Conservation (phyloP, 1,284 basidiomycete species). For the Sanguinoderma infundibulare region DNA sequence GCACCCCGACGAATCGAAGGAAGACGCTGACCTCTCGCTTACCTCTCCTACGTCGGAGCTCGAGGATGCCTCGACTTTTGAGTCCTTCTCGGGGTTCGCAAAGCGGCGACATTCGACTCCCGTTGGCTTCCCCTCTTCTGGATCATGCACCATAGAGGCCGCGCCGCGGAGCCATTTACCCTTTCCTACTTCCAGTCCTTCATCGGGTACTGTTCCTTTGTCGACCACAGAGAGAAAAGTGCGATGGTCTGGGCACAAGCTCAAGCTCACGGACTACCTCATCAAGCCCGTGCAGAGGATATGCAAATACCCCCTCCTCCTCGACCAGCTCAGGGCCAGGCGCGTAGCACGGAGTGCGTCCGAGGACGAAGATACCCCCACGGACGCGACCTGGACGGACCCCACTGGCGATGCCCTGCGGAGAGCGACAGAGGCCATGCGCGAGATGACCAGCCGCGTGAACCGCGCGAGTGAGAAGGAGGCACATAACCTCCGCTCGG, state of each 20-base stretch:
- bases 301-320: constrained; percentile 89
- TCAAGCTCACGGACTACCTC: constrained; percentile 80
- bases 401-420: constrained; percentile 1
- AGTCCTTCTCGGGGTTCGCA: constrained; percentile 8
- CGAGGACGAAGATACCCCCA: not conserved
- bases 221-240: constrained; percentile 13
- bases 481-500: constrained; percentile 63
- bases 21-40: constrained; percentile 7
- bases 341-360: constrained; percentile 36
- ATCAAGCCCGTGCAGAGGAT: constrained; percentile 91
- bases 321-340: constrained; percentile 67
- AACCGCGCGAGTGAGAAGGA: constrained; percentile 57
- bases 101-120: constrained; percentile 30
- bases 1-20: constrained; percentile 7
- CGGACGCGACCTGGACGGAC: not conserved
- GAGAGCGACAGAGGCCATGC: constrained; percentile 62
- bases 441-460: constrained; percentile 57
- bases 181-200: constrained; percentile 10
- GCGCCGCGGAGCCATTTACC: constrained; percentile 9
- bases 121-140: constrained; percentile 9
- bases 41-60: constrained; percentile 11
- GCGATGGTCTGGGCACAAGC: constrained; percentile 39
- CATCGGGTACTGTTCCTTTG: constrained; percentile 4
- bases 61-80: constrained; percentile 3
- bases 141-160: not conserved